Evolutionary conservation across 2,329 filamentous ascomycete genomes (phyloP).

Genomic region (Penicillium psychrosexuale): DNA sequence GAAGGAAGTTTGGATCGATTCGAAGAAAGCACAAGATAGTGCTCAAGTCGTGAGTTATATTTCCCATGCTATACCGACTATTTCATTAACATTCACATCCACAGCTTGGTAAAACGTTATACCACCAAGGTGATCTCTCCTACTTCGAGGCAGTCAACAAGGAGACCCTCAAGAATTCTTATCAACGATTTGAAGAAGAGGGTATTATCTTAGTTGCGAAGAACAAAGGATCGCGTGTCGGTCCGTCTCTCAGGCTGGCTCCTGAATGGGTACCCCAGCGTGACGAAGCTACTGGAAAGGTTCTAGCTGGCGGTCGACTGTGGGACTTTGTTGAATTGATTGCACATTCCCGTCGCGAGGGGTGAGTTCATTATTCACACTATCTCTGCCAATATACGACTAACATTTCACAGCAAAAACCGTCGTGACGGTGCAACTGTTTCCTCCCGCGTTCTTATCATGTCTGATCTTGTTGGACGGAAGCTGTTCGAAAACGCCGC

Average conservation of each 20-base stretch:
- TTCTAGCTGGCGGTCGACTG: conserved; percentile 69
- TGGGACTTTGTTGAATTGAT: conserved; percentile 94
- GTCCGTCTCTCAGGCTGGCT: conserved; percentile 60
- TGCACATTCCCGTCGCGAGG: conserved; percentile 76
- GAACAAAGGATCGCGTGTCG: conserved; percentile 51
- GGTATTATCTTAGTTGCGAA: conserved; percentile 77
- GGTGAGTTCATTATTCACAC: conserved; percentile 41
- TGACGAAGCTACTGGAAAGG: conserved; percentile 57
- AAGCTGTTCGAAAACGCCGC: conserved; percentile 57
- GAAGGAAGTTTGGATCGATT: conserved; percentile 74
- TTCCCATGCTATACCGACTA: background rate
- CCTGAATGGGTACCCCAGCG: conserved; percentile 71
- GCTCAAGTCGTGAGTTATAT: conserved; percentile 66
- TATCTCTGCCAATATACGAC: background rate
- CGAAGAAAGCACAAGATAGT: conserved; percentile 72
- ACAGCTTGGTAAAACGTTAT: conserved; percentile 89
- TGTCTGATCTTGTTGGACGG: conserved; percentile 71
- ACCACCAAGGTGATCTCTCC: conserved; percentile 92
- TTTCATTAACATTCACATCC: conserved; percentile 15
- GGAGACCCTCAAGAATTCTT: conserved; percentile 92
- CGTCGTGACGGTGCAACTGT: conserved; percentile 89
- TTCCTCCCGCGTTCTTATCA: conserved; percentile 70
- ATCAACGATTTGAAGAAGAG: conserved; percentile 82
- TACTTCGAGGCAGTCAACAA: conserved; percentile 99
- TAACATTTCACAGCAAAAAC: conserved; percentile 62